Evolutionary conservation across 225 moss, liverwort and hornwort species (phyloP), one percentile per base, ranked within the genome.

Genomic region (Sphagnum tenellum): DNA sequence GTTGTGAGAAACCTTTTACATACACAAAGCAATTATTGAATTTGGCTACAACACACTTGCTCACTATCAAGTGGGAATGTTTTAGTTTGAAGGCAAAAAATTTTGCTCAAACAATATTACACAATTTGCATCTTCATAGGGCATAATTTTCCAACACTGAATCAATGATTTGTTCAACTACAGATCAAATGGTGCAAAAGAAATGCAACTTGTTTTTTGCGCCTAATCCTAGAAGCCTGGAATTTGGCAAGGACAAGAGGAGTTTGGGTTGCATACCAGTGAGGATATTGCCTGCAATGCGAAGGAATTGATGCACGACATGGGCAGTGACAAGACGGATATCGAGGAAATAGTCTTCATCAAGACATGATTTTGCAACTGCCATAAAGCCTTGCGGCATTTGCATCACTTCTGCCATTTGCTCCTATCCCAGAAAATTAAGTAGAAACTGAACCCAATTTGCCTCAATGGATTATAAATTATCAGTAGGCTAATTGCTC

Each of bases 281-380:
- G 77, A 94, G 73, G 48, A 70, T 63, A 44, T 62, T 12, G 63
- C 91, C 94, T 45, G 75, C 76, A 49, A 89, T 66, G 48, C 91
- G 85, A 67, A 94, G 79, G 61, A 91, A 72, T 47, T 94, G 91
- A 70, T 86, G 83, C 77, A 94, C 56, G 46, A 94, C 94, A 82
- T 94, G 94, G 60, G 89, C 86, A 49, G 94, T 77, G 50, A 79
- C 94, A 51, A 89, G 80, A 47, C 89, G 89, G 7, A 89, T 91
- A 72, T 94, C 94, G 57, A 91, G 75, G 73, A 87, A 94, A 52
- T 94, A 89, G 71, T 94, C 94, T 78, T 94, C 94, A 64, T 89
- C 89, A 0, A 94, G 83, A 71, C 94, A 94, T 5, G 94, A 89
- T 58, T 76, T 76, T 4, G 89, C 62, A 54, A 94, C 79, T 46